Conservation (phyloP, 164 flowering plant species). For the Stephania cephalantha region DNA sequence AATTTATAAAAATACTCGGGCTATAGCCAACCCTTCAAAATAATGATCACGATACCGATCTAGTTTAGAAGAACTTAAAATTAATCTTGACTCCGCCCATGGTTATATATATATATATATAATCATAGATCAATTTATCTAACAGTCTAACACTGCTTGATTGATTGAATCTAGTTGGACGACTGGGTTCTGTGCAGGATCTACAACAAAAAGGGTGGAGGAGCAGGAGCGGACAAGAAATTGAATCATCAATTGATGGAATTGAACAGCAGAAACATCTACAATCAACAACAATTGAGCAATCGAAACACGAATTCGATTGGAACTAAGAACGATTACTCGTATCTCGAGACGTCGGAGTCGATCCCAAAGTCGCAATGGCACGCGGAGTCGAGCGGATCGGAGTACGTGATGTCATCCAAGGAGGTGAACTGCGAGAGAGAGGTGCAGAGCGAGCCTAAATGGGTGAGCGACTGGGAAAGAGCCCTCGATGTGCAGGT, state of each 20-base stretch:
- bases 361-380: slow-evolving; percentile 34
- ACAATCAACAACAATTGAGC: too few relatives aligned
- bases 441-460: slow-evolving; percentile 65
- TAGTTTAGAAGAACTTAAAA: too few relatives aligned
- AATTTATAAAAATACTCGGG: too few relatives aligned
- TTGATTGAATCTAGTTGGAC: slow-evolving; percentile 47
- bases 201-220: slow-evolving; percentile 70
- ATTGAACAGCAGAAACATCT: neutral
- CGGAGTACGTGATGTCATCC: slow-evolving; percentile 51
- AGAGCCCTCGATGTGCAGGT: slow-evolving; percentile 21
- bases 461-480: slow-evolving; percentile 38
- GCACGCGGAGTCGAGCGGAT: slow-evolving; percentile 61
- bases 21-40: too few relatives aligned
- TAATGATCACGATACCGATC: too few relatives aligned
- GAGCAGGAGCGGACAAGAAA: slow-evolving; percentile 11
- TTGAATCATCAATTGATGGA: neutral
- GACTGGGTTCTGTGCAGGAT: slow-evolving; percentile 86
- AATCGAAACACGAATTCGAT: neutral
- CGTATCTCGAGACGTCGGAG: slow-evolving; percentile 40
- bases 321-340: slow-evolving; percentile 1
- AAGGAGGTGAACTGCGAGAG: slow-evolving; percentile 43
- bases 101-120: neutral
- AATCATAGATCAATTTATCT: neutral
- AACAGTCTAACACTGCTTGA: neutral
- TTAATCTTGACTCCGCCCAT: too few relatives aligned